These are phyloP conservation scores for Lonicera japonica DNA, from an alignment of 129 eudicot genomes.

Conservation along the genomic window DNA sequence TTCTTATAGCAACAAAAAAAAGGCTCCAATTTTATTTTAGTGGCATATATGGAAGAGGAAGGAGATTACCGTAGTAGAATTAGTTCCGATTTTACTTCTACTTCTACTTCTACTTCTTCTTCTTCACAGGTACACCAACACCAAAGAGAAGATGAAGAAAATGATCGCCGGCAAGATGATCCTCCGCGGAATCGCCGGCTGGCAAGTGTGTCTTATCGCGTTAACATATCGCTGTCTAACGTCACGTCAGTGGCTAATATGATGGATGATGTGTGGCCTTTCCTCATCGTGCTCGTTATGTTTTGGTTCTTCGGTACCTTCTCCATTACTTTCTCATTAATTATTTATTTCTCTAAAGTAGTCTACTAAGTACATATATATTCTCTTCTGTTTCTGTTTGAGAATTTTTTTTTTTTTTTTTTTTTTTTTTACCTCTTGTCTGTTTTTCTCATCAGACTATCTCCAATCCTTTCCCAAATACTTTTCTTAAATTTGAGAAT, in stretches of 20 bases:
- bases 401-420: too few species aligned
- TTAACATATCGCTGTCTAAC: not conserved
- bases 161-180: not conserved
- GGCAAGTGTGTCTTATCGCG: not conserved
- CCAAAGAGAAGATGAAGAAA: not conserved
- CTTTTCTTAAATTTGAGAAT: too few species aligned
- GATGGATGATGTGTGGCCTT: constrained; percentile 13
- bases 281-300: constrained; percentile 8
- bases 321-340: not conserved
- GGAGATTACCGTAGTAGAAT: too few species aligned
- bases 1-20: too few species aligned
- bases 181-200: not conserved
- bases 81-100: too few species aligned
- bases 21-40: too few species aligned
- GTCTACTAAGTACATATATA: too few species aligned
- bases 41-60: too few species aligned
- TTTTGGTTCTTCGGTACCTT: constrained; percentile 25
- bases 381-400: too few species aligned
- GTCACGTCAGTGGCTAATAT: not conserved
- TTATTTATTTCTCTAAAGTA: not conserved
- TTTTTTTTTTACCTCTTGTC: too few species aligned
- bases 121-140: not conserved
- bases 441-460: too few species aligned
- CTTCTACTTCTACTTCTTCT: not conserved
- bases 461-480: too few species aligned